Evolutionary conservation across 2,329 filamentous ascomycete genomes (phyloP).

Genomic region (Clonostachys rosea): DNA sequence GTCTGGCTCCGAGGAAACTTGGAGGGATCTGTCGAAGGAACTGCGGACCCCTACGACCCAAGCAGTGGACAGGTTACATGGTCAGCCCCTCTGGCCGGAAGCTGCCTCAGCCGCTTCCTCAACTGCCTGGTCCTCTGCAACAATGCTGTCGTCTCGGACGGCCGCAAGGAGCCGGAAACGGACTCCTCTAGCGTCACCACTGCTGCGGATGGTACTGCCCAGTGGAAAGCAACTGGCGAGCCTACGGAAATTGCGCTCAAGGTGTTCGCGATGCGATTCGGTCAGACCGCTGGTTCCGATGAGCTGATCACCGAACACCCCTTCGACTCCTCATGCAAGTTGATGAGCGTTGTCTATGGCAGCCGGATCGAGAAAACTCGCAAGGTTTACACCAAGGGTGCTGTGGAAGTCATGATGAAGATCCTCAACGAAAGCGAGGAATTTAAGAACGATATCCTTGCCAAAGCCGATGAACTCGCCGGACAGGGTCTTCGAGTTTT

Average conservation of each 20-base stretch:
- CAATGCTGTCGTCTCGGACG: constrained; percentile 44
- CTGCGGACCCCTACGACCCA: constrained; percentile 57
- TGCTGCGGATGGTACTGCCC: constrained; percentile 26
- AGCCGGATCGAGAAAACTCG: constrained; percentile 22
- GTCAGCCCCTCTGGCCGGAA: constrained; percentile 31
- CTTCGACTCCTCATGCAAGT: constrained; percentile 70
- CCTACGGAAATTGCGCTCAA: constrained; percentile 72
- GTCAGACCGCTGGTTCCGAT: constrained; percentile 41
- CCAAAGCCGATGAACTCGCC: constrained; percentile 51
- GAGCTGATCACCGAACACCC: constrained; percentile 60
- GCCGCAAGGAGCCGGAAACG: constrained; percentile 37
- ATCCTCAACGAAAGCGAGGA: constrained; percentile 41
- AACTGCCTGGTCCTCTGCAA: constrained; percentile 59
- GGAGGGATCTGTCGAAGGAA: constrained; percentile 46
- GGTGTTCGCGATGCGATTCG: constrained; percentile 67
- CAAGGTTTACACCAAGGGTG: constrained; percentile 53
- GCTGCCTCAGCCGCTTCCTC: constrained; percentile 39
- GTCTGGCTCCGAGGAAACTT: constrained; percentile 55
- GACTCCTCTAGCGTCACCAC: constrained; percentile 43
- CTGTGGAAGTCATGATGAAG: constrained; percentile 51
- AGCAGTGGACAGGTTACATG: constrained; percentile 47
- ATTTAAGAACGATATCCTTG: constrained; percentile 37
- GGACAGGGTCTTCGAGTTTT: constrained; percentile 64
- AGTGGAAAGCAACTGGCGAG: constrained; percentile 59
- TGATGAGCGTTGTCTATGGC: constrained; percentile 67